Conservation (phyloP, 1,139 yeast species). For the Pichia sp. region DNA sequence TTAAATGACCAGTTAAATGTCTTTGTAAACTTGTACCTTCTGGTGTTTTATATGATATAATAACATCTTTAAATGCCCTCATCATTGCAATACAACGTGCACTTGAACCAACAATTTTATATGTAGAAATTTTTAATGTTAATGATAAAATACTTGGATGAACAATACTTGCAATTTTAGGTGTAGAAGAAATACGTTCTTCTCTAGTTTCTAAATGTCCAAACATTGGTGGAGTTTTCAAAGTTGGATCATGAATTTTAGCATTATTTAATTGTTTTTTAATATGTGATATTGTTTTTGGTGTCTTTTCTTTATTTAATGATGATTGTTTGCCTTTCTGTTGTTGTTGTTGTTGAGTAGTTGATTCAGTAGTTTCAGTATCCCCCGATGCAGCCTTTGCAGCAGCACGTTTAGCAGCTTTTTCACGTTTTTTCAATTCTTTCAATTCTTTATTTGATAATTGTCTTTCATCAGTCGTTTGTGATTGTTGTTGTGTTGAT, state of each 20-base stretch:
- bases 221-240: slow-evolving; percentile 59
- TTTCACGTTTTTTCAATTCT: slow-evolving; percentile 80
- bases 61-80: slow-evolving; percentile 74
- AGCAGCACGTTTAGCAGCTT: slow-evolving; percentile 82
- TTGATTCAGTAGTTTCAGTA: too few species aligned
- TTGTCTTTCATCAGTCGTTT: slow-evolving; percentile 19
- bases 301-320: slow-evolving; percentile 20
- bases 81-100: slow-evolving; percentile 83
- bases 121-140: slow-evolving; percentile 76
- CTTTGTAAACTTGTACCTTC: slow-evolving; percentile 78
- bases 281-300: slow-evolving; percentile 42
- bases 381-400: slow-evolving; percentile 38
- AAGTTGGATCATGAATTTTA: slow-evolving; percentile 38
- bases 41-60: slow-evolving; percentile 78
- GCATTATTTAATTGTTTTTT: slow-evolving; percentile 53
- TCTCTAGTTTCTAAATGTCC: slow-evolving; percentile 84
- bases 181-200: slow-evolving; percentile 64
- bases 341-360: slow-evolving; percentile 32
- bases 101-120: slow-evolving; percentile 83
- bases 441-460: slow-evolving; percentile 78
- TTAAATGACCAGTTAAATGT: slow-evolving; percentile 78
- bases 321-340: slow-evolving; percentile 21
- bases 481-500: background rate
- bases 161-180: slow-evolving; percentile 59
- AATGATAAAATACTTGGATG: slow-evolving; percentile 82